Conservation (phyloP, 306 rosid genomes). For the Clitoria ternatea region DNA sequence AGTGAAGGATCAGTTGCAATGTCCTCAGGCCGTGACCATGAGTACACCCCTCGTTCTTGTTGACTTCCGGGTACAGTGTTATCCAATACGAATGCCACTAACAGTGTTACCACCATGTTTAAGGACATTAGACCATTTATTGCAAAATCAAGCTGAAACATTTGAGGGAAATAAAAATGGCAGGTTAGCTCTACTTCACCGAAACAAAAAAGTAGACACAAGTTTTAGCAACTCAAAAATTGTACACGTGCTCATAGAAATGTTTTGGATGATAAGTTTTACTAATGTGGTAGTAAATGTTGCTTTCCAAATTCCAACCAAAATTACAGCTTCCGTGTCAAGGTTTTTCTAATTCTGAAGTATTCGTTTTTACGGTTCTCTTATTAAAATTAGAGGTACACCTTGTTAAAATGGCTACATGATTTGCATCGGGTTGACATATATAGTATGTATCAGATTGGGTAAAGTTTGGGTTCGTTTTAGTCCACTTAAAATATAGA, state of each 20-base stretch:
- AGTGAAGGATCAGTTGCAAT: constrained; percentile 46
- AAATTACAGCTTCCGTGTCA: background rate
- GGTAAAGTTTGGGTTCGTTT: no score
- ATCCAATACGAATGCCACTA: constrained; percentile 59
- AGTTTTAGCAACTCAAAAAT: background rate
- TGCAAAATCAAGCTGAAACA: constrained; percentile 68
- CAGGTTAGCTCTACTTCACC: constrained; percentile 19
- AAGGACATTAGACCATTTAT: constrained; percentile 63
- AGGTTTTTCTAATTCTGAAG: no score
- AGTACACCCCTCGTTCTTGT: constrained; percentile 69
- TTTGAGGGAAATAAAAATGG: background rate
- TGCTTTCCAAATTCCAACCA: background rate
- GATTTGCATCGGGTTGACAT: no score
- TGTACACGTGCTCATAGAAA: background rate
- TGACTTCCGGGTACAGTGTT: constrained; percentile 74
- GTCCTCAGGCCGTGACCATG: constrained; percentile 57
- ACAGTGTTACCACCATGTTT: constrained; percentile 78
- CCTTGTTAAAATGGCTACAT: no score
- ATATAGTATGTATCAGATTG: no score
- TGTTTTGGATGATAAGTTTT: background rate
- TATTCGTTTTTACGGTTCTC: no score
- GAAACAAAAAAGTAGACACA: background rate
- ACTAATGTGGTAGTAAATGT: background rate
- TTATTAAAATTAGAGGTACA: no score
- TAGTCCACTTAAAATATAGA: no score